Percentiles rank a stretch among this genome's conserved stretches.
These are phyloP conservation scores for Didymella glomerata DNA, from an alignment of 2,329 filamentous ascomycete species.

Conservation along the genomic window DNA sequence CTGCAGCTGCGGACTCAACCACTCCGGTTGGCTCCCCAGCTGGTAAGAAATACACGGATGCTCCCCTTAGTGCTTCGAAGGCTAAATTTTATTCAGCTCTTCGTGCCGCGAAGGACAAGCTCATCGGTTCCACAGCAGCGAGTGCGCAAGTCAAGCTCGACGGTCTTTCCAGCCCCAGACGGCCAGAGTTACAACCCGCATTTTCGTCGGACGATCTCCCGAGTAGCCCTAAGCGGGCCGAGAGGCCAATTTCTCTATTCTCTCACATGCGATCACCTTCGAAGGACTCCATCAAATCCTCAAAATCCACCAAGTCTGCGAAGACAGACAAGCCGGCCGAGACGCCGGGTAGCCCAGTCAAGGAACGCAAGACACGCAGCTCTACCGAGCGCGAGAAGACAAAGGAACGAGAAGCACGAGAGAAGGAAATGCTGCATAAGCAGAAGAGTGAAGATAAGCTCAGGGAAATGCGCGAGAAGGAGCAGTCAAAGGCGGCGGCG, in stretches of 20 bases:
- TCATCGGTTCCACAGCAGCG: constrained; percentile 74
- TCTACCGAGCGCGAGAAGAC: constrained; percentile 68
- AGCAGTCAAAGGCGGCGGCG: constrained; percentile 69
- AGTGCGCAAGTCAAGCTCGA: constrained; percentile 68
- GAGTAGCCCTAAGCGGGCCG: constrained; percentile 45
- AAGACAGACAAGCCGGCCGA: constrained; percentile 40
- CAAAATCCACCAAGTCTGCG: constrained; percentile 37
- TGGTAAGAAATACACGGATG: constrained; percentile 68
- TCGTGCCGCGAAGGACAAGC: constrained; percentile 84
- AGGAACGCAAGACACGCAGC: constrained; percentile 62
- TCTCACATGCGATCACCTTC: constrained; percentile 48
- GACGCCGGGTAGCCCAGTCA: constrained; percentile 43
- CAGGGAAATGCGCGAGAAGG: constrained; percentile 73
- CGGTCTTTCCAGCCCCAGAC: constrained; percentile 50
- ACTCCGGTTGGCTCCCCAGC: constrained; percentile 66
- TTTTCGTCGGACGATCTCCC: constrained; percentile 46
- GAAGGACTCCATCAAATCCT: constrained; percentile 46
- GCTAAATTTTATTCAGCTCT: constrained; percentile 90
- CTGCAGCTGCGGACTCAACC: constrained; percentile 57
- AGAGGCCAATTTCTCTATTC: constrained; percentile 45
- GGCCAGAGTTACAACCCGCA: constrained; percentile 37
- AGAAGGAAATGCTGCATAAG: constrained; percentile 64
- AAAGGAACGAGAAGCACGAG: constrained; percentile 66
- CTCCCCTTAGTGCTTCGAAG: constrained; percentile 89
- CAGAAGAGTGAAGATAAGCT: constrained; percentile 71